Evolutionary conservation across 495 filamentous ascomycete species (phyloP), one percentile per base, ranked within the genome.

Genomic region (Xylaria grammica): DNA sequence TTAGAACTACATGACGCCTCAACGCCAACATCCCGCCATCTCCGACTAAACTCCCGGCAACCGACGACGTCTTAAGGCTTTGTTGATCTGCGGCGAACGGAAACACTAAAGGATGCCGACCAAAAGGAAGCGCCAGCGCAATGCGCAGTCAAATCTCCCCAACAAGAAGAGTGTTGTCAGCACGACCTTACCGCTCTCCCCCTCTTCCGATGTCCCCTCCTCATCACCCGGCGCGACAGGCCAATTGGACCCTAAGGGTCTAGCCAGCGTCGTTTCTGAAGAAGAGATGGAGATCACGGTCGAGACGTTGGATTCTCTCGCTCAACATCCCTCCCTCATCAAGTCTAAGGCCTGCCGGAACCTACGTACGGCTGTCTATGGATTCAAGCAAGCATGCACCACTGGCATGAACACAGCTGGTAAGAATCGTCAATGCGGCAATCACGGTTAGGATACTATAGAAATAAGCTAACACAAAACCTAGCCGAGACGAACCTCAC

Each of bases 271-370:
- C 46, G 65, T 81, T 29, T 74, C 74, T 9, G 63, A 75, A 32
- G 80, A 82, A 60, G 81, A 83, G 29, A 67, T 83, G 53, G 81
- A 79, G 30, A 75, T 82, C 50, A 72, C 79, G 5, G 67, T 81
- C 65, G 81, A 82, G 19, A 80, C 79, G 6, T 73, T 83, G 0
- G 68, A 60, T 0, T 68, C 75, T 0, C 73, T 83, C 3, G 59
- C 78, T 8, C 65, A 75, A 32, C 70, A 83, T 65, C 79, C 79
- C 2, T 62, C 44, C 48, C 62, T 83, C 2, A 77, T 82, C 60
- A 82, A 82, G 65, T 75, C 79, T 1, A 79, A 80, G 64, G 73
- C 71, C 22, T 81, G 79, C 69, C 81, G 77, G 55, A 77, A 79
- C 59, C 65, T 82, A n/a, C 67, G 79, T 24, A 74, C 73, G 6